Evolutionary conservation across 1,284 basidiomycete genomes (phyloP), one percentile per base, ranked within the genome.

Genomic region (Phlebopus sp.): DNA sequence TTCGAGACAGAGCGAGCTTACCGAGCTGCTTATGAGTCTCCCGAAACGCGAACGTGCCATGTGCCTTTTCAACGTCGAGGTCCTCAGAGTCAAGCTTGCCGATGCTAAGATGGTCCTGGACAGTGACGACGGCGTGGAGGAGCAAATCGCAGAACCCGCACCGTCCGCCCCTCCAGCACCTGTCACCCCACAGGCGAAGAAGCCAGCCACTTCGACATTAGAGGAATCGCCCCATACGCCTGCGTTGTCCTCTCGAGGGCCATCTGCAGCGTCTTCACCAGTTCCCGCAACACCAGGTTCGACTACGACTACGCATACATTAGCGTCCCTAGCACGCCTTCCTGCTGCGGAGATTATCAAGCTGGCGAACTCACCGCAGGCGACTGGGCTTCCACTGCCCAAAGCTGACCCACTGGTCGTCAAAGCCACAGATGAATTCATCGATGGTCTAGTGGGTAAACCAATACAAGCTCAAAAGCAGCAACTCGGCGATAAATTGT

Each of bases 11-110:
- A 64, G 60, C 4, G 82, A 89, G 53, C 75, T 92, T 44, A 83
- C 86, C 0, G 89, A 90, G 42, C 73, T 95, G 44, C 70, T 95
- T 30, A 87, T 92, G 79, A 84, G 82, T 54, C 73, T 96, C 19
- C 84, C 88, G 3, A 94, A 92, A 69, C 82, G 89, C 55, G 92
- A 96, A 56, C 81, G 91, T 3, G 91, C 90, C 0, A 77, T 95
- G 79, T 92, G 90, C 67, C 73, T 95, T 36, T 95, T 95, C 76
- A 95, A 92, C 57, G 74, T 76, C 8, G 90, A 94, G 55, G 78
- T 90, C 32, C 74, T 95, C 29, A 77, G 82, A 45, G 74, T 73
- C 18, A 95, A 95, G 68, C 74, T 95, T 11, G 79, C 78, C 1
- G 92, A 92, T 57, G 92, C 92, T 8, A 87, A 84, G 69, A 74